Evolutionary conservation across 78 protist genomes (phyloP).

Genomic region (Dictyostelium brefeldianum): DNA sequence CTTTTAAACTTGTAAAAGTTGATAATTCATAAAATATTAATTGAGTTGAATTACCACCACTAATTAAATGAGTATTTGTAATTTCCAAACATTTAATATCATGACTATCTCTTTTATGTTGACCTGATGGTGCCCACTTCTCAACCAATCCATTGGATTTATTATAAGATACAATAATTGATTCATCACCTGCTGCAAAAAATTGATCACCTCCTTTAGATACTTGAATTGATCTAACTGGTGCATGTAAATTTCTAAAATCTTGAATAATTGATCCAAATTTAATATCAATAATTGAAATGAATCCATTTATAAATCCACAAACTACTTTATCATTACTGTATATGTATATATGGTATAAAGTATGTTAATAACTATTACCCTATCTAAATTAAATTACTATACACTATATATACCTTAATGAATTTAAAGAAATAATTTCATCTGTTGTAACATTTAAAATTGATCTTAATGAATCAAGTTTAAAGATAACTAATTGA

Average conservation of each 20-base stretch:
- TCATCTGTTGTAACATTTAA: conserved; percentile 28
- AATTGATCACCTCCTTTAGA: not conserved
- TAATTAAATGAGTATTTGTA: not conserved
- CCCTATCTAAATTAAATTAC: too few species aligned
- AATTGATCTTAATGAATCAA: conserved; percentile 7
- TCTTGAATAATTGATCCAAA: conserved; percentile 33
- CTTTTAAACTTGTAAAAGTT: not conserved
- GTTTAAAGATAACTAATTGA: conserved; percentile 30
- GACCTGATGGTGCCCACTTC: conserved; percentile 15
- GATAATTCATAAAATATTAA: conserved; percentile 15
- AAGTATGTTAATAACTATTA: too few species aligned
- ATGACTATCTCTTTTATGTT: conserved; percentile 34
- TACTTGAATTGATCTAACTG: conserved; percentile 33
- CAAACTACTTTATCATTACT: conserved; percentile 15
- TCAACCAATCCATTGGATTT: not conserved
- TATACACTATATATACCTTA: too few species aligned
- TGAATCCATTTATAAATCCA: conserved; percentile 31
- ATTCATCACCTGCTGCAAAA: conserved; percentile 33
- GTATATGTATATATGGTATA: too few species aligned
- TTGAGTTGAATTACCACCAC: conserved; percentile 27
- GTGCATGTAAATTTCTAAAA: conserved; percentile 38
- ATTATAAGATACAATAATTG: conserved; percentile 15
- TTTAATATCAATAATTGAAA: conserved; percentile 28
- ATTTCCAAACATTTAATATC: conserved; percentile 34
- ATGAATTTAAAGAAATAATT: not conserved